phyloP scores from a whole-genome alignment of 2,329 filamentous ascomycete species.

The Geoglossum cookeanum region DNA sequence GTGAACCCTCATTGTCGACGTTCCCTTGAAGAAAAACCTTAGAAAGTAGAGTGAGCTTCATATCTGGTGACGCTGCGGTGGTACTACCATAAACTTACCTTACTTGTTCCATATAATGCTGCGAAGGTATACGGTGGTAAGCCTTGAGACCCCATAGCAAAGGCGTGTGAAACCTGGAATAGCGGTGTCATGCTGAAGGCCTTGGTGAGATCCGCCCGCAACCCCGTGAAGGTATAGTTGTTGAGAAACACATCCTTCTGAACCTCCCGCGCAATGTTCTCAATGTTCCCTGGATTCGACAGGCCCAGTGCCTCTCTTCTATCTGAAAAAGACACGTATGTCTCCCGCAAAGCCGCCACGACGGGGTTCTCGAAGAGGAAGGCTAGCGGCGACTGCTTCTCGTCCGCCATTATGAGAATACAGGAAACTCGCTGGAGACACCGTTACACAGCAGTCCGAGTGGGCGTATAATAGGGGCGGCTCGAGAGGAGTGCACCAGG shows the following conservation, averaged over 20 bases:
- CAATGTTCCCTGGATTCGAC: slow-evolving; percentile 79
- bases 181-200: slow-evolving; percentile 82
- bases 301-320: slow-evolving; percentile 76
- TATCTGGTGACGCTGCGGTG: neutral
- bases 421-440: neutral
- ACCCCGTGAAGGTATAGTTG: slow-evolving; percentile 90
- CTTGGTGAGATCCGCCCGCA: slow-evolving; percentile 93
- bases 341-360: slow-evolving; percentile 50
- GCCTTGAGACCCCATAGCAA: slow-evolving; percentile 77
- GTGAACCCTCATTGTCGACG: slow-evolving; percentile 76
- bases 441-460: neutral
- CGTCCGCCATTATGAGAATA: neutral
- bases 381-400: slow-evolving; percentile 29
- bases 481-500: slow-evolving; percentile 8
- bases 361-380: slow-evolving; percentile 60
- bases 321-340: slow-evolving; percentile 64
- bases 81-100: slow-evolving; percentile 36
- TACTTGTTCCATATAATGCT: slow-evolving; percentile 80
- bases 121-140: slow-evolving; percentile 91
- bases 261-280: slow-evolving; percentile 77
- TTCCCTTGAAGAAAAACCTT: slow-evolving; percentile 93
- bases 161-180: slow-evolving; percentile 95
- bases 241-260: slow-evolving; percentile 91
- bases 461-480: slow-evolving; percentile 10
- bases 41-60: slow-evolving; percentile 5